A percentile compares a stretch with the other conserved stretches of the same genome.
These are phyloP conservation scores for Anthoceros angustus DNA, from an alignment of 225 moss, liverwort and hornwort species.

Conservation along the genomic window DNA sequence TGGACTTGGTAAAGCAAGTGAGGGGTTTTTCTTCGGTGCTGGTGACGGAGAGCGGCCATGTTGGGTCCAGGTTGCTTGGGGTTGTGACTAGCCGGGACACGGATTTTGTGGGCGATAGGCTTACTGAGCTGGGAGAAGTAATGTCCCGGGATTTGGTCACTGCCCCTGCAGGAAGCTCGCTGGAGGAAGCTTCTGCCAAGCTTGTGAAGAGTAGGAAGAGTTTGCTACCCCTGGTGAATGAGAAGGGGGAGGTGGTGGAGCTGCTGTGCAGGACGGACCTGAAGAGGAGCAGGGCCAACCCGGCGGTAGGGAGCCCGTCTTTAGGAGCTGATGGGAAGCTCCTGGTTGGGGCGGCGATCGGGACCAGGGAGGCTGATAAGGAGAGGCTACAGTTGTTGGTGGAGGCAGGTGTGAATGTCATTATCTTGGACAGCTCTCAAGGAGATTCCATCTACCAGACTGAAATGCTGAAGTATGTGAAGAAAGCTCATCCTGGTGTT, in stretches of 20 bases:
- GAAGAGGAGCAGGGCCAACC: slow-evolving; percentile 19
- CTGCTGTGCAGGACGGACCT: slow-evolving; percentile 49
- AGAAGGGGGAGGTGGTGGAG: slow-evolving; percentile 28
- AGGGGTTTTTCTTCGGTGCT: slow-evolving; percentile 59
- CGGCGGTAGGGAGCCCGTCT: slow-evolving; percentile 26
- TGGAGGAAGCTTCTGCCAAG: slow-evolving; percentile 26
- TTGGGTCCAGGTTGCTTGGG: slow-evolving; percentile 44
- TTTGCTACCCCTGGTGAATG: slow-evolving; percentile 38
- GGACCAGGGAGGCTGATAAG: slow-evolving; percentile 50
- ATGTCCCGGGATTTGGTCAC: slow-evolving; percentile 49
- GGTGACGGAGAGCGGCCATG: slow-evolving; percentile 46
- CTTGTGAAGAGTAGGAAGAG: slow-evolving; percentile 52
- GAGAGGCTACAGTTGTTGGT: slow-evolving; percentile 29
- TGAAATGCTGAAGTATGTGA: slow-evolving; percentile 46
- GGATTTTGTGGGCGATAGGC: slow-evolving; percentile 32
- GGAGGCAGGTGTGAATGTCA: slow-evolving; percentile 47
- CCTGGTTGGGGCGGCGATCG: slow-evolving; percentile 56
- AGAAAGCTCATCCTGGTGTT: slow-evolving; percentile 40
- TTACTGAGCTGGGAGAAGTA: slow-evolving; percentile 34
- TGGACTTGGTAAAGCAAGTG: slow-evolving; percentile 30
- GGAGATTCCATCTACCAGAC: slow-evolving; percentile 53
- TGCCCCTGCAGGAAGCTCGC: slow-evolving; percentile 27
- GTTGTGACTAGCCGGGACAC: slow-evolving; percentile 60
- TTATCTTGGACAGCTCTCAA: slow-evolving; percentile 73
- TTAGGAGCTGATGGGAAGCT: slow-evolving; percentile 40